Base-by-base conservation (phyloP, 73 alveolate genomes). In the Diophrys sp. region DNA sequence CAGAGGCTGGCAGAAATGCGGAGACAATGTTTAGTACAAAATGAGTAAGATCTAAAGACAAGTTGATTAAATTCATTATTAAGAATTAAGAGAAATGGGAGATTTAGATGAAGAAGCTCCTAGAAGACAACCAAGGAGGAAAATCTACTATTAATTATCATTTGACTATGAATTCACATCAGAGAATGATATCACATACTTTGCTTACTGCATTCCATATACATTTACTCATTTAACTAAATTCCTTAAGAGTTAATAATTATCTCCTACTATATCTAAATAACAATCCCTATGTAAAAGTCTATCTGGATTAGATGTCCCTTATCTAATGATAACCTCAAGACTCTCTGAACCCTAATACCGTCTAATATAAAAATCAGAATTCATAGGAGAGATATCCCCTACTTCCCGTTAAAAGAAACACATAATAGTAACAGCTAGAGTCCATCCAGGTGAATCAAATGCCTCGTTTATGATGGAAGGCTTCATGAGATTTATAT, bases 371-470 rank as follows among this genome's bases (percentile, higher is more conserved):
- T 11, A 18, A 5, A 44, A 5, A 11, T 5, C 5, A 18, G 62
- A 44, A 44, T 44, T 44, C 18, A 18, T 11, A 18, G 18, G n/a
- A 11, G 5, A 5, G 62, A 44, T 44, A 11, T 5, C 62, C 5
- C 62, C 62, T 44, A 11, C 18, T 5, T 18, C 62, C n/a, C 62
- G 5, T 44, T 29, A 31, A 24, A 71, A 71, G 68, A 2, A 33
- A 11, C 23, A 30, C 29, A 67, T 71, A 5, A 34, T 71, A 5
- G 34, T 71, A 27, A 29, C 95, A 28, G 95, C 94, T 1, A 74
- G 98, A 77, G 98, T 93, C 55, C 98, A 93, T 84, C 98, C 98
- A 24, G 98, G 98, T 0, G 98, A 93, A 78, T 91, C 98, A 2
- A 92, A 89, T 54, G 96, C 95, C 25, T 79, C 93, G 31, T 76